These are phyloP conservation scores for Cinnamomum micranthum DNA, from an alignment of 164 flowering plant genomes.

Conservation along the genomic window DNA sequence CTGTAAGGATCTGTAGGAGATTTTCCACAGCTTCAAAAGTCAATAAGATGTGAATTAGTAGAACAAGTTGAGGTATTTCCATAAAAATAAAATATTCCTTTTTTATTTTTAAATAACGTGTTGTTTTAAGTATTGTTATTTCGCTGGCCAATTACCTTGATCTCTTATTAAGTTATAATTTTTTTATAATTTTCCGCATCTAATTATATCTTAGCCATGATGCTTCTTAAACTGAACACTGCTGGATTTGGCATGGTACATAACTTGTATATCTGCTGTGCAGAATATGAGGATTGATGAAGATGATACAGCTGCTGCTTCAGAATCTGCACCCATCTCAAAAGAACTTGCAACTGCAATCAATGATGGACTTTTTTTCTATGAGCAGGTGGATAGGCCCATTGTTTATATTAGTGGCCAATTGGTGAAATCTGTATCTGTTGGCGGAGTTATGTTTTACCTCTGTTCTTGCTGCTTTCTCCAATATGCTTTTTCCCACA, in stretches of 20 bases:
- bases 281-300: slow-evolving; percentile 48
- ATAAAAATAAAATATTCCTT: too few relatives aligned
- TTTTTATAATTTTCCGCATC: too few relatives aligned
- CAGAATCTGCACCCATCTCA: slow-evolving; percentile 51
- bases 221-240: not conserved
- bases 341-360: slow-evolving; percentile 80
- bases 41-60: too few relatives aligned
- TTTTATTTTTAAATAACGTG: too few relatives aligned
- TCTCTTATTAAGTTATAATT: too few relatives aligned
- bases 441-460: not conserved
- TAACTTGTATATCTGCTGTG: slow-evolving; percentile 13
- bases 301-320: slow-evolving; percentile 30
- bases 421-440: not conserved
- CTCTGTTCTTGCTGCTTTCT: not conserved
- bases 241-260: not conserved
- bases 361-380: slow-evolving; percentile 85
- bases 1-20: too few relatives aligned
- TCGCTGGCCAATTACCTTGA: too few relatives aligned
- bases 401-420: not conserved
- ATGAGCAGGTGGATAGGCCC: slow-evolving; percentile 68
- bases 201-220: not conserved
- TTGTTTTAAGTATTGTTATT: too few relatives aligned
- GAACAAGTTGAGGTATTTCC: too few relatives aligned
- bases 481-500: not conserved
- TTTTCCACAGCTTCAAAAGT: too few relatives aligned